Evolutionary conservation across 2,329 filamentous ascomycete genomes (phyloP), one percentile per base, ranked within the genome.

Genomic region (Ophiostoma sp.): DNA sequence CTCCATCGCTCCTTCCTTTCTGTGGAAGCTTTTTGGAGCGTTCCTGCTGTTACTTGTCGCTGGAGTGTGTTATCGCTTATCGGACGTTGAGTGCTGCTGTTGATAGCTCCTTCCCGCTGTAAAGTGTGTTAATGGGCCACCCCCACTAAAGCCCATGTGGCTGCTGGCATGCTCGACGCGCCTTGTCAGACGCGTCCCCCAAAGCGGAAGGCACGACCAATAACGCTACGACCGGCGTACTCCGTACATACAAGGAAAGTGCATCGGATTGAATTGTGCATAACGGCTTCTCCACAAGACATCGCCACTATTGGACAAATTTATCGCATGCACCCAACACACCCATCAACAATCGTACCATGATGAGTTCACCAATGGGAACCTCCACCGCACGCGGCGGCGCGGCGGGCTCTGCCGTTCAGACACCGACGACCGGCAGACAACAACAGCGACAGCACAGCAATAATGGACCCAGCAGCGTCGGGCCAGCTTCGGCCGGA

Each of bases 311-410:
- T 19, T 2, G 22, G 39, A 9, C 2, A 6, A 63, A 2, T 8
- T 3, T 9, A 59, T n/a, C 33, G 33, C 50, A 70, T 66, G 61
- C 22, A 9, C 25, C 11, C 12, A 36, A 45, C 61, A 19, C 11
- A 31, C 4, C n/a, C 8, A 25, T 42, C 12, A 12, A 45, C 61
- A 66, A 45, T 45, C 36, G 61, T 28, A 19, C 12, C 39, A 69
- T 50, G 39, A 74, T 74, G 73, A 74, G 73, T 66, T 72, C 73
- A 61, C 70, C 73, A 17, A 50, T 42, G 52, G 61, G 36, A 5
- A 55, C 57, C 45, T 52, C 64, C 22, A 64, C 36, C 36, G 36
- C 19, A 9, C 61, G 22, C 36, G 61, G 22, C 36, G 61, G 61
- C 61, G 61, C 61, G 36, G 61, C 61, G 36, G 61, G 61, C 36